Evolutionary conservation across 805 yeast genomes (phyloP).

Genomic region (Zygosaccharomyces rouxii): DNA sequence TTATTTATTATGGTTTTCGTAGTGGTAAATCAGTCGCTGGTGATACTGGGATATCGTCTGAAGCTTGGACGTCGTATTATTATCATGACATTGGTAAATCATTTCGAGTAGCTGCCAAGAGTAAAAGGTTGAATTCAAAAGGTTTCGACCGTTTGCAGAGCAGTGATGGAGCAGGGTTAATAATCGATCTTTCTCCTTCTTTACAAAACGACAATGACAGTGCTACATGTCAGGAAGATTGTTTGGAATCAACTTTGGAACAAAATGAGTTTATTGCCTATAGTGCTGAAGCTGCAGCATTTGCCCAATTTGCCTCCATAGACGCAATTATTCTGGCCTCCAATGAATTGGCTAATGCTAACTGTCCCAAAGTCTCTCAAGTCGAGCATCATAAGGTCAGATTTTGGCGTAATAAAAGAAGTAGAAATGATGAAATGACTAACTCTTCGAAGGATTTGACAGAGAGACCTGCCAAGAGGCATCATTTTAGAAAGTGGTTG

Average conservation of each 20-base stretch:
- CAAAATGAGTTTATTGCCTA: background rate
- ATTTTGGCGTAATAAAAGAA: background rate
- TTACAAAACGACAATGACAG: background rate
- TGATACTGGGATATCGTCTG: background rate
- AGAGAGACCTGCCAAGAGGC: background rate
- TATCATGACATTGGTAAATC: background rate
- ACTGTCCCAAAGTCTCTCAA: background rate
- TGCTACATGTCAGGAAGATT: background rate
- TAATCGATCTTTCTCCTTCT: no score
- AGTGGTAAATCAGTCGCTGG: background rate
- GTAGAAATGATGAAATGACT: background rate
- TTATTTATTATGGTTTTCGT: background rate
- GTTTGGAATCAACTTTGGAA: background rate
- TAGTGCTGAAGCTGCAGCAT: background rate
- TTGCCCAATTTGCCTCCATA: background rate
- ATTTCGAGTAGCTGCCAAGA: no score
- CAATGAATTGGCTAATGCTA: background rate
- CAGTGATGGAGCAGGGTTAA: no score
- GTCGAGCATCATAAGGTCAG: background rate
- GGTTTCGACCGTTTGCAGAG: no score
- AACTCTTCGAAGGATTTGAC: background rate
- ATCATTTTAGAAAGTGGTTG: slow-evolving; percentile 1
- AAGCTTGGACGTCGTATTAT: background rate
- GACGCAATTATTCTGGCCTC: background rate
- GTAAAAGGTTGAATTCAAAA: no score